A percentile compares a stretch with the other conserved stretches of the same genome.
phyloP scores from a whole-genome alignment of 192 early-diverging fungal genomes.

The Funneliformis mosseae region DNA sequence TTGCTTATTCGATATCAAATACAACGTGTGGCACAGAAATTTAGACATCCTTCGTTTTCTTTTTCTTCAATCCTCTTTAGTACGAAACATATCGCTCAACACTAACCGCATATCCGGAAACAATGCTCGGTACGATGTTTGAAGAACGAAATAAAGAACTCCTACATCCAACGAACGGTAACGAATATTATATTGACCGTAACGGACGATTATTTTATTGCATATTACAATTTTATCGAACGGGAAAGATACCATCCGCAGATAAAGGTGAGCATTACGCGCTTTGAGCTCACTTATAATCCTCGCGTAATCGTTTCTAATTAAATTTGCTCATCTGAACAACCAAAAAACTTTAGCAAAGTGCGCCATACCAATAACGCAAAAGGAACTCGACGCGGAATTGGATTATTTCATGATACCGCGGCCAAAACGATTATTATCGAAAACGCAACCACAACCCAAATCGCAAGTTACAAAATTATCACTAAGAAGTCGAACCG shows the following conservation, averaged over 20 bases:
- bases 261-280: constrained; percentile 10
- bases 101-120: constrained; percentile 19
- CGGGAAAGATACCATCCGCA: background rate
- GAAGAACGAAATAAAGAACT: background rate
- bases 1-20: background rate
- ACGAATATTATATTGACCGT: constrained; percentile 21
- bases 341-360: background rate
- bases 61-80: background rate
- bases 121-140: constrained; percentile 30
- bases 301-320: too few relatives aligned
- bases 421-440: background rate
- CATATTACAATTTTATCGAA: constrained; percentile 31
- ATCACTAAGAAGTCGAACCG: constrained; percentile 7
- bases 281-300: background rate
- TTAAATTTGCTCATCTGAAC: background rate
- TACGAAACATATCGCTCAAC: constrained; percentile 27
- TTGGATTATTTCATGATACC: constrained; percentile 31
- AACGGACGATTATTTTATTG: constrained; percentile 21
- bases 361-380: constrained; percentile 4
- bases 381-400: constrained; percentile 26
- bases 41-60: background rate
- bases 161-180: constrained; percentile 13
- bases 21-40: background rate
- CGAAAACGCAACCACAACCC: background rate
- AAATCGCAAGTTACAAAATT: background rate